These are phyloP conservation scores for Yarrowia sp. DNA, from an alignment of 805 yeast species.

Conservation along the genomic window DNA sequence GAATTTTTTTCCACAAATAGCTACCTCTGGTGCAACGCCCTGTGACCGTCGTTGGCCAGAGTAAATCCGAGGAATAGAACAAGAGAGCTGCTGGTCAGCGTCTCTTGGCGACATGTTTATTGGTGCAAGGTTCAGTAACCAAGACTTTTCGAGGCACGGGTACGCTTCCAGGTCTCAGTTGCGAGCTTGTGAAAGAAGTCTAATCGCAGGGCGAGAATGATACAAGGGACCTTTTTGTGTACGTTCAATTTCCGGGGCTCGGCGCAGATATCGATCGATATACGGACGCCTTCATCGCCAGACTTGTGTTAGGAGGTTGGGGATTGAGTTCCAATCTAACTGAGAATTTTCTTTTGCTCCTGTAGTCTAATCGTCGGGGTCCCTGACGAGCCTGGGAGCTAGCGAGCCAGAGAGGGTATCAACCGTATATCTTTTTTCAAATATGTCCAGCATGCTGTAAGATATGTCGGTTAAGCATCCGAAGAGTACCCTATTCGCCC, in stretches of 20 bases:
- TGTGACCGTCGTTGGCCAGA: background rate
- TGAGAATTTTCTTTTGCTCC: background rate
- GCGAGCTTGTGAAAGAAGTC: background rate
- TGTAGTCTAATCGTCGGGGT: background rate
- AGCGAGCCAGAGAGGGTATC: too few relatives aligned
- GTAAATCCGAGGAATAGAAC: constrained; percentile 2
- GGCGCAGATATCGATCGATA: too few relatives aligned
- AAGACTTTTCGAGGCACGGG: constrained; percentile 8
- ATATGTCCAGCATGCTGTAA: background rate
- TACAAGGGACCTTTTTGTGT: too few relatives aligned
- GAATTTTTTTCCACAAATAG: background rate
- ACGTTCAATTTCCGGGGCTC: too few relatives aligned
- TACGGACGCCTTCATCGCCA: too few relatives aligned
- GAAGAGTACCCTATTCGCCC: constrained; percentile 1
- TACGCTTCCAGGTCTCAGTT: background rate
- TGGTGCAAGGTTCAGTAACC: constrained; percentile 2
- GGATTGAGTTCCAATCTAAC: background rate
- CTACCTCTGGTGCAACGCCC: background rate
- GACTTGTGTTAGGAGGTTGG: background rate
- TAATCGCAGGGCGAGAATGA: background rate
- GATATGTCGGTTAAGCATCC: constrained; percentile 25
- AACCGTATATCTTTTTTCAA: too few relatives aligned
- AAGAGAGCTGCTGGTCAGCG: background rate
- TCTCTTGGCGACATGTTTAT: constrained; percentile 5
- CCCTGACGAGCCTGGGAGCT: background rate